Evolutionary conservation across 2,329 filamentous ascomycete species (phyloP), one percentile per base, ranked within the genome.

Genomic region (Teratosphaeriaceae sp.): DNA sequence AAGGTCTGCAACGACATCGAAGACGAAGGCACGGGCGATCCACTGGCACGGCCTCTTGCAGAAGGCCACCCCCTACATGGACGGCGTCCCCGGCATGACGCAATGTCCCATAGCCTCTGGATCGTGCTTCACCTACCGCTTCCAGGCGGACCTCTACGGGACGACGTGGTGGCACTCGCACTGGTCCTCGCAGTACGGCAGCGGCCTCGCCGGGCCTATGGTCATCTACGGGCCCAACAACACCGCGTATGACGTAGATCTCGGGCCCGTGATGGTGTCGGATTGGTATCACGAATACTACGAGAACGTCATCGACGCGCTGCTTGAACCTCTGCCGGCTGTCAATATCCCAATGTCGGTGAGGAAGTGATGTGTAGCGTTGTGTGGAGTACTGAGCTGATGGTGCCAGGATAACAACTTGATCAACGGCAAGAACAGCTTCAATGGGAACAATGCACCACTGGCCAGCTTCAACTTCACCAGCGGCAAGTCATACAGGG

Each of bases 11-110:
- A 69, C 47, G 47, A 59, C 19, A 55, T 65, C 7, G 52, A 54
- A 5, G 55, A 47, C 23, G 59, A 64, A 40, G 61, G 62, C 1
- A 68, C 65, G 7, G n/a, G 51, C 64, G 1, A 50, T 71, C 5
- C 68, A 71, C 44, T 70, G 62, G 56, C 68, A 71, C 52, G 68
- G 68, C 3, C 38, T 65, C 3, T 50, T 58, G 36, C 59, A 63
- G 45, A 45, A 55, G 21, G 55, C 52, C 4, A 64, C 62, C 11
- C 59, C 59, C 22, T 64, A 57, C 52, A 56, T 57, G 43, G 67
- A 69, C 55, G 67, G 67, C 18, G 63, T 66, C n/a, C 62, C 65
- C 8, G 61, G 59, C 3, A 49, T 69, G 8, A 56, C 59, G 3
- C 63, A 68, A 45, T 66, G 60, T 38, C 65, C 62, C 0, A 70